These are phyloP conservation scores for Penicillium canariense DNA, from an alignment of 495 filamentous ascomycete species.

Conservation along the genomic window DNA sequence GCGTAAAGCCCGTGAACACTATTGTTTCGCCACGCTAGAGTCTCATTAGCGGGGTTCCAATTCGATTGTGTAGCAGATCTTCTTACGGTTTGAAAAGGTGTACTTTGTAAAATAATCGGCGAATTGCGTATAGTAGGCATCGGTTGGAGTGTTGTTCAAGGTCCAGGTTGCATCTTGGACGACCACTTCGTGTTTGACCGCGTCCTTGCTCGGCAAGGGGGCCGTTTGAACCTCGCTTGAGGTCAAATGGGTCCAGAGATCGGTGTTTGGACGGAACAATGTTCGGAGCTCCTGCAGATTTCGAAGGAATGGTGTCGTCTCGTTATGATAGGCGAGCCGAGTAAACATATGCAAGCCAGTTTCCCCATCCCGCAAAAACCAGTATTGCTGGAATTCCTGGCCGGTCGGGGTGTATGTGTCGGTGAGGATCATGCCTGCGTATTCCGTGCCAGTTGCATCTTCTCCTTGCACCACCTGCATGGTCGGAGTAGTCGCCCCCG, in stretches of 20 bases:
- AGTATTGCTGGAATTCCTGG: constrained; percentile 55
- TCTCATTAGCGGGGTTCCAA: background rate
- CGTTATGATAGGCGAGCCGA: constrained; percentile 52
- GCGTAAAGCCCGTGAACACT: constrained; percentile 53
- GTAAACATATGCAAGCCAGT: constrained; percentile 56
- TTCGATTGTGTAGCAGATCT: background rate
- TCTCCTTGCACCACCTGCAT: constrained; percentile 47
- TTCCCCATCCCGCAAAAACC: constrained; percentile 55
- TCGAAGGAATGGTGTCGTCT: constrained; percentile 49
- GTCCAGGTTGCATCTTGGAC: constrained; percentile 60
- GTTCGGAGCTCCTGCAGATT: constrained; percentile 57
- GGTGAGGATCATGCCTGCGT: constrained; percentile 50
- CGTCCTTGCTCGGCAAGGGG: constrained; percentile 48
- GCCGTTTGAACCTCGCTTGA: constrained; percentile 51
- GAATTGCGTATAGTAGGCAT: constrained; percentile 50
- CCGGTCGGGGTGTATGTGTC: constrained; percentile 52
- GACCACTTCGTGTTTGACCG: constrained; percentile 35
- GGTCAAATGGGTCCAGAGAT: constrained; percentile 55
- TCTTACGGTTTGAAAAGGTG: constrained; percentile 45
- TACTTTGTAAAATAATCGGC: constrained; percentile 62
- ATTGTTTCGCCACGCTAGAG: constrained; percentile 48
- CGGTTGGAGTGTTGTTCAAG: constrained; percentile 47
- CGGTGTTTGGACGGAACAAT: constrained; percentile 52
- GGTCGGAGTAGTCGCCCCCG: constrained; percentile 43
- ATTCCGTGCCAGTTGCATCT: constrained; percentile 46